Evolutionary conservation across 352 stramenopile genomes (phyloP), one percentile per base, ranked within the genome.

Genomic region (Phytophthora brassicae): DNA sequence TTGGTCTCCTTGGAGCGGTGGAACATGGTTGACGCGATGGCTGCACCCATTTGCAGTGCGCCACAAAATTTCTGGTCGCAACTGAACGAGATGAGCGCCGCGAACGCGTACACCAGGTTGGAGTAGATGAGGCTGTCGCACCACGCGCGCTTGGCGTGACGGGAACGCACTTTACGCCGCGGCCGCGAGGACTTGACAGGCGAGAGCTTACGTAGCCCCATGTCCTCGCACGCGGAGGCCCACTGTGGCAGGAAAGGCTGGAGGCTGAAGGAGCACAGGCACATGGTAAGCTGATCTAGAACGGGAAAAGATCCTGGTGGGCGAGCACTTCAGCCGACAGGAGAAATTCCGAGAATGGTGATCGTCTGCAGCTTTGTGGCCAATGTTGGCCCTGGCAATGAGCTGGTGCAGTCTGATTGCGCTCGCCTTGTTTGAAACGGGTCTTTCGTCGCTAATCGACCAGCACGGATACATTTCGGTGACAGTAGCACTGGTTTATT

Each of bases 1-100:
- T 85, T 86, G 68, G 84, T 93, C 68, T 93, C 84, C 67, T 90
- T 89, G 35, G 79, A 89, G 33, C 84, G 80, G 56, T 93, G 84
- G 67, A 93, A 93, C 67, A 89, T 76, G 43, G 74, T 89, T 38
- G 79, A 90, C 17, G 84, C 81, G 35, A 90, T 70, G 33, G 84
- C 72, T 8, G 84, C 82, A 23, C 76, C 79, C 60, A 88, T 70
- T 64, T 93, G 84, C 58, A 93, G 70, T 17, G 85, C 57, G 41
- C 74, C 78, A 58, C 82, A 93, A 51, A 89, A 80, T 62, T 89
- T 84, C 67, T 93, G 84, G 29, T 74, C 70, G 46, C 81, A 87
- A 56, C 77, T 77, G 60, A 89, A 74, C 51, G 84, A 93, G 53
- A 93, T 73, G 28, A 91, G 45, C 6, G 70, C 81, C 19, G 84